A percentile compares a stretch with the other conserved stretches of the same genome.
These are phyloP conservation scores for Saccharomycopsis hybrid DNA, from an alignment of 1,139 yeast species.

Conservation along the genomic window DNA sequence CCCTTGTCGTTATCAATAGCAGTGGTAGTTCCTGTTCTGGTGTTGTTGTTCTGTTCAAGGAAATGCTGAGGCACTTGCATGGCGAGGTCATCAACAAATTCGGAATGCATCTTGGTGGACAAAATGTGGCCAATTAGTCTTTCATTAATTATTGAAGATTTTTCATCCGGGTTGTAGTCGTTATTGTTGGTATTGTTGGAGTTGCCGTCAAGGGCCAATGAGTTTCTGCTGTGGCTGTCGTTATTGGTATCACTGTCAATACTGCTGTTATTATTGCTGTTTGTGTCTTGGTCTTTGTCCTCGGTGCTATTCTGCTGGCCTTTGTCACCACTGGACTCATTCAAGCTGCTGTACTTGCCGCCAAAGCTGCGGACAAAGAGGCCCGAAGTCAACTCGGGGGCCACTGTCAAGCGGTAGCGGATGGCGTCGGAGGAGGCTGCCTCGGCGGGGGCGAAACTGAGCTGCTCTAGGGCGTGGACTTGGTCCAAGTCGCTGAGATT, in stretches of 20 bases:
- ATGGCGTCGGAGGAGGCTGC: slow-evolving; percentile 61
- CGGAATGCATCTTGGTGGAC: slow-evolving; percentile 64
- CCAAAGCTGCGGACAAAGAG: slow-evolving; percentile 68
- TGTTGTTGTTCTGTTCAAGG: slow-evolving; percentile 21
- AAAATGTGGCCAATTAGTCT: slow-evolving; percentile 75
- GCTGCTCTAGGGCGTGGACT: slow-evolving; percentile 54
- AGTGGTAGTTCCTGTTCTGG: slow-evolving; percentile 21
- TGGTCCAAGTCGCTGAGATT: slow-evolving; percentile 61
- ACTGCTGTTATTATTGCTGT: slow-evolving; percentile 21
- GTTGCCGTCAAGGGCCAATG: background rate
- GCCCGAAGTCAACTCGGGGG: slow-evolving; percentile 91
- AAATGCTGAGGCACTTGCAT: slow-evolving; percentile 55
- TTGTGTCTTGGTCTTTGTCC: slow-evolving; percentile 27
- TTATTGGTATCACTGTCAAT: background rate
- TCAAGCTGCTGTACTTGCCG: slow-evolving; percentile 15
- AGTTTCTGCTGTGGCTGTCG: background rate
- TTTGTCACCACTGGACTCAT: slow-evolving; percentile 22
- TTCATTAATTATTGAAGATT: slow-evolving; percentile 53
- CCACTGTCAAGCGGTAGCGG: slow-evolving; percentile 62
- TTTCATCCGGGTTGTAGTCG: slow-evolving; percentile 40
- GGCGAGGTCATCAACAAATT: slow-evolving; percentile 51
- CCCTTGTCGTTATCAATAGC: background rate
- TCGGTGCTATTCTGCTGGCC: slow-evolving; percentile 20
- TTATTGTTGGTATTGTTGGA: background rate
- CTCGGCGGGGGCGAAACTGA: slow-evolving; percentile 64